phyloP scores from a whole-genome alignment of 495 filamentous ascomycete species.

The Lineolata rhizophorae region DNA sequence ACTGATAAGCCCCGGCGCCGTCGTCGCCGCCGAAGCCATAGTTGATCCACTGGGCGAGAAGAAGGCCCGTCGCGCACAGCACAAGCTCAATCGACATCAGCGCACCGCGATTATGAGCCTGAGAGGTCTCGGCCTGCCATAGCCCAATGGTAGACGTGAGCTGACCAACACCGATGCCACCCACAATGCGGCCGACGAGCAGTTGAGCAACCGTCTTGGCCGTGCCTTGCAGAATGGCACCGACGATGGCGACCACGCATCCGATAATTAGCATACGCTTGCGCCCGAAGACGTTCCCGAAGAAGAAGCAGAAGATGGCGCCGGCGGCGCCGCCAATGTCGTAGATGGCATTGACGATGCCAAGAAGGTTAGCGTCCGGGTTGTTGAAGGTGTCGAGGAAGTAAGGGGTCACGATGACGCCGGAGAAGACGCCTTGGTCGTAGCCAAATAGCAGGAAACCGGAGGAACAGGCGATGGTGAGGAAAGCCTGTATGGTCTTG shows the following conservation, averaged over 20 bases:
- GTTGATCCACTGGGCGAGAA: background rate
- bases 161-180: constrained; percentile 26
- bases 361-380: constrained; percentile 12
- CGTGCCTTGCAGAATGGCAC: constrained; percentile 23
- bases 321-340: constrained; percentile 26
- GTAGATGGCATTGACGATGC: constrained; percentile 28
- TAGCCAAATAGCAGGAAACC: constrained; percentile 1
- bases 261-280: constrained; percentile 22
- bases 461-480: background rate
- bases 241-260: constrained; percentile 21
- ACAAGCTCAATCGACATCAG: background rate
- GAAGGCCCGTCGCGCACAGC: background rate
- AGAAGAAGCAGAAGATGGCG: constrained; percentile 20
- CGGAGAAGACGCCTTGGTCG: background rate
- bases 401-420: background rate
- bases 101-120: background rate
- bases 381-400: too few species aligned
- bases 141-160: background rate
- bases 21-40: background rate
- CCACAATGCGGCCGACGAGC: constrained; percentile 26
- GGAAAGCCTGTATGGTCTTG: too few species aligned
- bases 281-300: constrained; percentile 26
- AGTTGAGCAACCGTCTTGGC: constrained; percentile 22
- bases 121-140: background rate
- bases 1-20: background rate